These are phyloP conservation scores for Rhynchosporium graminicola DNA, from an alignment of 2,329 filamentous ascomycete species.

Conservation along the genomic window DNA sequence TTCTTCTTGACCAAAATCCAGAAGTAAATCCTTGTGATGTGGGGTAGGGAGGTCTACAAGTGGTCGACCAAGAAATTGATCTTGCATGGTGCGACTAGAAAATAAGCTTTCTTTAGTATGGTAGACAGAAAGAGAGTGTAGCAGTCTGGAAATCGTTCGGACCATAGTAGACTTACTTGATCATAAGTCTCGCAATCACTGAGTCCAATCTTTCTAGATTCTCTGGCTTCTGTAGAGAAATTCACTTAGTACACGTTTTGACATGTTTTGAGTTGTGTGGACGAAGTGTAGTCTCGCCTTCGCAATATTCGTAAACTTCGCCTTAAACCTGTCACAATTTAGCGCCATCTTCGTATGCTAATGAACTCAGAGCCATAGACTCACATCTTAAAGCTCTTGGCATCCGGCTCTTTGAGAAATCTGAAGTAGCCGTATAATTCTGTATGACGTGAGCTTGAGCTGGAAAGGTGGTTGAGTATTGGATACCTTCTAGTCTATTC, in stretches of 20 bases:
- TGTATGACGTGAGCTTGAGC: neutral
- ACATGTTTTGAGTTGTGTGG: neutral
- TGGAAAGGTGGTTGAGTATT: neutral
- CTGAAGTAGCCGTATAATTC: constrained; percentile 26
- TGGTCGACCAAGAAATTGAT: constrained; percentile 8
- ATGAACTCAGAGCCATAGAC: neutral
- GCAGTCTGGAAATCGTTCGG: too few species aligned
- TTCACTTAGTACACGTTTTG: neutral
- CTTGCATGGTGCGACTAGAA: constrained; percentile 5
- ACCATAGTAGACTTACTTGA: neutral
- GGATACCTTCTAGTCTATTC: constrained; percentile 23
- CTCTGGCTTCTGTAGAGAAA: neutral
- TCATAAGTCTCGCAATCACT: neutral
- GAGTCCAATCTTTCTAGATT: neutral
- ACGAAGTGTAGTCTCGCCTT: neutral
- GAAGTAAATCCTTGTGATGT: neutral
- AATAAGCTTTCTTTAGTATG: neutral
- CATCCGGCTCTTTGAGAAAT: constrained; percentile 15
- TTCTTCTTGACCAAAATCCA: constrained; percentile 1
- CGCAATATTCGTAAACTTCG: neutral
- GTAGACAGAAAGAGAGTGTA: neutral
- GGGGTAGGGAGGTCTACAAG: constrained; percentile 1
- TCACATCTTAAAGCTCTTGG: constrained; percentile 6
- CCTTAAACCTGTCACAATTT: constrained; percentile 1
- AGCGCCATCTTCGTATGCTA: neutral